Conservation (phyloP, 148 eudicot species). For the Rhododendron simsii region DNA sequence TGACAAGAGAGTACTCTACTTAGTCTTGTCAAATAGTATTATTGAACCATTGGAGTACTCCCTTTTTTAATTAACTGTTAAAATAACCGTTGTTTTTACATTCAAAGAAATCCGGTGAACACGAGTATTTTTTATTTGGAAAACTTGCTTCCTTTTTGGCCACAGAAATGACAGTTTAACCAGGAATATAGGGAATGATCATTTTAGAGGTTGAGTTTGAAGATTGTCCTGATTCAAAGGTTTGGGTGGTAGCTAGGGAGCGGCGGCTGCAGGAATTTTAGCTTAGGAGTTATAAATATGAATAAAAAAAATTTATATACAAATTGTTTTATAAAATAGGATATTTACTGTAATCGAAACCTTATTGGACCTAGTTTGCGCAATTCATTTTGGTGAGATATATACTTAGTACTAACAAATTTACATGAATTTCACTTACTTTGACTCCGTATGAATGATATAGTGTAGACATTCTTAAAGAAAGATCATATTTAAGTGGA, state of each 20-base stretch:
- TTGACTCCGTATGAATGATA: no score
- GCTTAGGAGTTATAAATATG: not conserved
- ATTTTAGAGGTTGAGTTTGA: not conserved
- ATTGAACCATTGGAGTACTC: not conserved
- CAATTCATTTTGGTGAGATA: no score
- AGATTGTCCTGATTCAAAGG: not conserved
- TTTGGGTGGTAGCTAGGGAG: not conserved
- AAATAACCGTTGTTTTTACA: not conserved
- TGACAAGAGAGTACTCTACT: not conserved
- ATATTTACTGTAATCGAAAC: no score
- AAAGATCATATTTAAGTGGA: no score
- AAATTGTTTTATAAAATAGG: no score
- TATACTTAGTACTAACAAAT: no score
- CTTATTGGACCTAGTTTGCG: not conserved
- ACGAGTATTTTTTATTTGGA: constrained; percentile 1
- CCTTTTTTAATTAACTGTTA: not conserved
- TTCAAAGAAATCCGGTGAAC: not conserved
- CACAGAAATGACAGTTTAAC: constrained; percentile 11
- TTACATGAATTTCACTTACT: no score
- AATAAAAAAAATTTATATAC: no score
- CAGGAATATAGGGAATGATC: constrained; percentile 8
- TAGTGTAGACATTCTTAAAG: no score
- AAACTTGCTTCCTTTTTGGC: constrained; percentile 5
- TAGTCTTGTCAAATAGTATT: not conserved
- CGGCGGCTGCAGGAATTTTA: not conserved